Evolutionary conservation across 208 protist species (phyloP), one percentile per base, ranked within the genome.

Genomic region (Acanthamoeba triangularis): DNA sequence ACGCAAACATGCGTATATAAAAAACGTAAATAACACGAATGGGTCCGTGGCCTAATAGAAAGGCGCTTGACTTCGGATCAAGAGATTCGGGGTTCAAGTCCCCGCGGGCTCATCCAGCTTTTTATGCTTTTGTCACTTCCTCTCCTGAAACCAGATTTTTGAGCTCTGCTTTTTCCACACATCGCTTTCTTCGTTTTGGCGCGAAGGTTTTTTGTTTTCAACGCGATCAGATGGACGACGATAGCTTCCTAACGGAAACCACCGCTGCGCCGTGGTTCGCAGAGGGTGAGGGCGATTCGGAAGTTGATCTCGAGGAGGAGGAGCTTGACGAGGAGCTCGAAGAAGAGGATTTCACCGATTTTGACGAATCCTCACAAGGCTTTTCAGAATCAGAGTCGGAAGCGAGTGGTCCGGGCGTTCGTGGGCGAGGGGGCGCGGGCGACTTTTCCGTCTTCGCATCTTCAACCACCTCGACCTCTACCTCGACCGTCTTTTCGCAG

Each of bases 21-120:
- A n/a, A n/a, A n/a, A n/a, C n/a, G n/a, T n/a, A n/a, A n/a, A n/a
- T n/a, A n/a, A n/a, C n/a, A n/a, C n/a, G n/a, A n/a, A n/a, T 63
- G 63, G 63, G 63, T 72, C 28, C 63, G 63, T 72, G 63, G 63
- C 63, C 63, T 72, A 72, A 72, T 72, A 37, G 63, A 72, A 72
- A 72, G 63, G 63, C 63, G 63, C 28, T 37, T 72, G 63, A 72
- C 63, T 72, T 37, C 63, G 63, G 63, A 72, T 72, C 63, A 72
- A 37, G 28, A 72, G 63, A 72, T 37, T 72, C 63, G 63, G 63
- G 63, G 63, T 72, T 72, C 63, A 72, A 72, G 63, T 72, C 63
- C 63, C 63, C 63, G 63, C 63, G 63, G 63, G 28, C 63, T 72
- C 63, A 72, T 49, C 5, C 49, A 23, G 47, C 20, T 52, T 87